phyloP scores from a whole-genome alignment of 306 rosid genomes.

The Lotus japonicus region DNA sequence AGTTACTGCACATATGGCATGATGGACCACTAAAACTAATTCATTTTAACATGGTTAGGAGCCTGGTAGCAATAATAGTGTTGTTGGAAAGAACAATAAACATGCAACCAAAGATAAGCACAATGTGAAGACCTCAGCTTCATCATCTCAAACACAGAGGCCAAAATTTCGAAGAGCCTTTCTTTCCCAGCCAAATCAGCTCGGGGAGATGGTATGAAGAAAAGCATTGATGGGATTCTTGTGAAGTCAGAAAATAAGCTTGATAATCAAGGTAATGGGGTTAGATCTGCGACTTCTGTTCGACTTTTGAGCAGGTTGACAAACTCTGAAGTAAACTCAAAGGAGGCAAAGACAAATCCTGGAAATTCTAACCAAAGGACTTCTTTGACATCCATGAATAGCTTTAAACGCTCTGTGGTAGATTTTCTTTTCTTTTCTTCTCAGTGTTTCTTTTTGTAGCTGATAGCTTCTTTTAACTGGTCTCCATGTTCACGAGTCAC shows the following conservation, averaged over 20 bases:
- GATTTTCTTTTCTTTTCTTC: not conserved
- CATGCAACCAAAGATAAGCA: constrained; percentile 48
- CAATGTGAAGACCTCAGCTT: constrained; percentile 34
- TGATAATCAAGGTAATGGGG: constrained; percentile 28
- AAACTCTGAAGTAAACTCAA: constrained; percentile 22
- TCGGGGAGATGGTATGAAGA: constrained; percentile 49
- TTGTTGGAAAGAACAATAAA: constrained; percentile 48
- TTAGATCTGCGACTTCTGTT: constrained; percentile 36
- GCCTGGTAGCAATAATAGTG: constrained; percentile 29
- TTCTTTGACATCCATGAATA: constrained; percentile 42
- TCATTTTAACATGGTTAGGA: constrained; percentile 38
- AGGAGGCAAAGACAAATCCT: constrained; percentile 33
- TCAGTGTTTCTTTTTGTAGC: not conserved
- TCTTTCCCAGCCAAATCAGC: constrained; percentile 64
- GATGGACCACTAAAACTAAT: not conserved
- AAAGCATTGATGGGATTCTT: constrained; percentile 48
- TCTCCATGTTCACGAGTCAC: constrained; percentile 13
- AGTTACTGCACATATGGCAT: not conserved
- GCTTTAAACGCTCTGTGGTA: constrained; percentile 43
- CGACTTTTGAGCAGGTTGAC: constrained; percentile 38
- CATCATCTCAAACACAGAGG: constrained; percentile 39
- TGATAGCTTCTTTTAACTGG: constrained; percentile 2
- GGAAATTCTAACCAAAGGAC: constrained; percentile 31
- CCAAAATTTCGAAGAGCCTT: constrained; percentile 64
- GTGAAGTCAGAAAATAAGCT: constrained; percentile 38